Base-by-base conservation (phyloP, 2,329 filamentous ascomycete genomes). In the Diaporthe humulicola region DNA sequence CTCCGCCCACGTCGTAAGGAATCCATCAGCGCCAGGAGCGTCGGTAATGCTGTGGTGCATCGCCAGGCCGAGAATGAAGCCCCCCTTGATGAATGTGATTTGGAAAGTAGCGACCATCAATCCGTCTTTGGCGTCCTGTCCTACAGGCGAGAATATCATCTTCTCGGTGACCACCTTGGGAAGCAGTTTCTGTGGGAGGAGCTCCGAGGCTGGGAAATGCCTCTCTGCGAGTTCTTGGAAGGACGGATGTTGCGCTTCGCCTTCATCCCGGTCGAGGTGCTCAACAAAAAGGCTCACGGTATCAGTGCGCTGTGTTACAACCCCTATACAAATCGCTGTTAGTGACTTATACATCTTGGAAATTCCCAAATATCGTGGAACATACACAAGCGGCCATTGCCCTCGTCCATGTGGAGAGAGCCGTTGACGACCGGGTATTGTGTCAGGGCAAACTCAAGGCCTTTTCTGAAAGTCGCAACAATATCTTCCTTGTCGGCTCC, bases 1-100 rank as follows among this genome's bases (percentile, higher is more conserved):
- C 64, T 77, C 74, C n/a, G 80, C 79, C 79, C 79, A 81, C 38
- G 77, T 77, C 4, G 78, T 77, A 22, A 81, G 71, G 73, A 81
- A 79, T n/a, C 78, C 79, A 67, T 81, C 78, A 54, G 76, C 79
- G 15, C 81, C 79, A 30, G 79, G 77, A 28, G 77, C 78, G 42
- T 81, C 75, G 19, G 74, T 77, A 40, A 74, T 71, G 42, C 60
- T 71, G 64, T 82, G 81, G 70, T 81, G 79, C 38, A 80, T 73
- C 10, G 80, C 79, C 22, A 77, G 52, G 33, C 67, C 79, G 8
- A 82, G 56, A 22, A 81, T 75, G n/a, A 81, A 69, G 28, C 80
- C 80, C 36, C 79, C 79, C 15, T 36, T 70, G 54, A 82, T 79
- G 57, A 81, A 80, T 61, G 76, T 82, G 67, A 79, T 30, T 73